Evolutionary conservation across 257 asterid species (phyloP), one percentile per base, ranked within the genome.

Genomic region (Jasminum sambac): DNA sequence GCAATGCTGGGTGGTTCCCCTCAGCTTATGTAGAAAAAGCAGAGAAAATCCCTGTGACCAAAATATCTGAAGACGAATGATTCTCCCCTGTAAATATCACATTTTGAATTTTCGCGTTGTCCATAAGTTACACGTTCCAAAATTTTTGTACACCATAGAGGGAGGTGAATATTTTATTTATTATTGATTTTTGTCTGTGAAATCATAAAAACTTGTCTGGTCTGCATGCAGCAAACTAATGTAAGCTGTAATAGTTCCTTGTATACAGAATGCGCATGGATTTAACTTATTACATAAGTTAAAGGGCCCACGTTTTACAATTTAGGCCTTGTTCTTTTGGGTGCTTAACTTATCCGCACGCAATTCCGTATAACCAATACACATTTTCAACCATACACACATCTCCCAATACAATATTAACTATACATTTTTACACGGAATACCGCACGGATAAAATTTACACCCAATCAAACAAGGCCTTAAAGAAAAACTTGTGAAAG

Each of bases 1-100:
- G 96, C 1, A 79, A 82, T 65, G 88, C 93, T 2, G 99, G 99
- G 39, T 94, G 99, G 99, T 94, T 94, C 67, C 99, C 99, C 61
- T 91, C 99, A 0, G 97, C 97, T 8, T 91, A 88, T 66, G 96
- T 80, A 37, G 88, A 85, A 72, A 86, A 74, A 81, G 68, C 36
- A 55, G 85, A 83, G 57, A 50, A 8, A 60, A 80, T 78, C 68
- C 85, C 82, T 9, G 84, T 74, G 13, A 73, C 21, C 73, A 79
- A 79, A 76, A 73, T 80, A 61, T 68, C 86, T 38, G 64, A 60
- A 52, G 79, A 67, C 19, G 79, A 77, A 30, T 38, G 79, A 77
- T 37, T 38, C 68, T 37, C 34, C 72, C 13, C 21, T 37, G 62
- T 77, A 41, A 61, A 68, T n/a, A 61, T 13, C 67, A 59, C 70